Conservation (phyloP, 1,284 basidiomycete genomes). For the Ceratorhiza oryzae-sativae region DNA sequence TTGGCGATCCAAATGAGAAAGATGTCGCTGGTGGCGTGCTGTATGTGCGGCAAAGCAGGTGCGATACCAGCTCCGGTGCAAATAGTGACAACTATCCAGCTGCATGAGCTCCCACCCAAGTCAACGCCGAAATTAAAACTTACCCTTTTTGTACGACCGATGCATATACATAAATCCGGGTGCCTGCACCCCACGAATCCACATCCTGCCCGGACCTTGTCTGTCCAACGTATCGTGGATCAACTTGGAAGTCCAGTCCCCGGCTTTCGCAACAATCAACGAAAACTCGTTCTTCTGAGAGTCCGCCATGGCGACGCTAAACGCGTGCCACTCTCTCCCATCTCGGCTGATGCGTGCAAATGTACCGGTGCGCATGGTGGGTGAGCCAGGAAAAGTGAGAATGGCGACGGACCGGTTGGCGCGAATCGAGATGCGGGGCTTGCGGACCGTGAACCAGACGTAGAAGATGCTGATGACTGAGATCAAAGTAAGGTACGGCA, state of each 20-base stretch:
- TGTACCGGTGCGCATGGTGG: slow-evolving; percentile 18
- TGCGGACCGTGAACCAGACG: slow-evolving; percentile 35
- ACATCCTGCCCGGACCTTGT: slow-evolving; percentile 22
- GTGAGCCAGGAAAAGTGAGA: slow-evolving; percentile 22
- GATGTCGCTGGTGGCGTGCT: slow-evolving; percentile 31
- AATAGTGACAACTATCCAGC: slow-evolving; percentile 18
- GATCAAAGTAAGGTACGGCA: slow-evolving; percentile 16
- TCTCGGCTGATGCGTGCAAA: slow-evolving; percentile 33
- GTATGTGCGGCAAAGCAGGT: slow-evolving; percentile 32
- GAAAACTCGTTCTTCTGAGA: slow-evolving; percentile 27
- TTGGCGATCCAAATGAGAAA: slow-evolving; percentile 36
- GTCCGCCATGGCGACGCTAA: slow-evolving; percentile 30
- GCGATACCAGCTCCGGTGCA: slow-evolving; percentile 35
- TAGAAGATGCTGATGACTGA: slow-evolving; percentile 21
- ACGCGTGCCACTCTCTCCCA: slow-evolving; percentile 25
- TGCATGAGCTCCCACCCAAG: neutral
- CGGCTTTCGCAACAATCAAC: slow-evolving; percentile 21
- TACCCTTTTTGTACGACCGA: slow-evolving; percentile 34
- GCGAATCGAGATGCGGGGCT: neutral
- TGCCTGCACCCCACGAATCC: slow-evolving; percentile 22
- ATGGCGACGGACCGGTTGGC: slow-evolving; percentile 28
- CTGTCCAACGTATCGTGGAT: slow-evolving; percentile 5
- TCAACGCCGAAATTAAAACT: neutral
- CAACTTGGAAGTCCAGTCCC: slow-evolving; percentile 31
- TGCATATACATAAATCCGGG: slow-evolving; percentile 40